Percentiles rank a stretch among this genome's conserved stretches.
Evolutionary conservation across 2,329 filamentous ascomycete genomes (phyloP).

Genomic region (Exophiala oligosperma): DNA sequence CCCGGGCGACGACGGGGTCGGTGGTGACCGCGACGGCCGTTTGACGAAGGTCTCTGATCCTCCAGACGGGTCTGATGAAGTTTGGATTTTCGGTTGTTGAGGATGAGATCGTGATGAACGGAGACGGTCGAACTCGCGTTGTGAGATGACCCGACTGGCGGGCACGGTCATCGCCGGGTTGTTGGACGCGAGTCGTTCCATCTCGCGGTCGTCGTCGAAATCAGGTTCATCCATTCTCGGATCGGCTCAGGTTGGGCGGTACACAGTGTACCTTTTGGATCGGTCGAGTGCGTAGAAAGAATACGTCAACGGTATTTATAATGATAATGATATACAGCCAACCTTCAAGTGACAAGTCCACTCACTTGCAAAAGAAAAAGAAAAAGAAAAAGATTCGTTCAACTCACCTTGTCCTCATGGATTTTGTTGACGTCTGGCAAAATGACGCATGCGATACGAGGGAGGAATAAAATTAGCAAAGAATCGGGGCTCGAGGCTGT

Average conservation of each 20-base stretch:
- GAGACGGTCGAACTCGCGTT: slow-evolving; percentile 4
- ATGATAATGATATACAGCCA: too few relatives aligned
- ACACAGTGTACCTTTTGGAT: not conserved
- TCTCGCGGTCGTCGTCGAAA: slow-evolving; percentile 16
- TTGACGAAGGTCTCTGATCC: slow-evolving; percentile 2
- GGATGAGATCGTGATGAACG: slow-evolving; percentile 10
- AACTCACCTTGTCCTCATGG: too few relatives aligned
- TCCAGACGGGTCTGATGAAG: slow-evolving; percentile 5
- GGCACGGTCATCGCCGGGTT: slow-evolving; percentile 29
- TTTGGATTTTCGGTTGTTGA: not conserved
- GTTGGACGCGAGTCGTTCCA: slow-evolving; percentile 26
- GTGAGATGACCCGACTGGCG: slow-evolving; percentile 12
- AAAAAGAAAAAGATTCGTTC: too few relatives aligned
- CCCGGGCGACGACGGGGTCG: not conserved
- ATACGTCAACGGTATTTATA: too few relatives aligned
- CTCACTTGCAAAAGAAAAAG: too few relatives aligned
- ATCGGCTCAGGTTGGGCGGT: not conserved
- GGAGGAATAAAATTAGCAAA: too few relatives aligned
- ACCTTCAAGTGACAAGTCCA: too few relatives aligned
- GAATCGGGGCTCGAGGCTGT: too few relatives aligned
- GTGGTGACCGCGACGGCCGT: not conserved
- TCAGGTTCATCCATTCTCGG: not conserved
- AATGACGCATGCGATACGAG: too few relatives aligned
- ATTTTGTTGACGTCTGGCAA: too few relatives aligned
- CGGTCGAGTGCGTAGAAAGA: too few relatives aligned